Percentiles rank a stretch among this genome's conserved stretches.
phyloP scores from a whole-genome alignment of 2,329 filamentous ascomycete genomes.

The Aspergillus glaucus region DNA sequence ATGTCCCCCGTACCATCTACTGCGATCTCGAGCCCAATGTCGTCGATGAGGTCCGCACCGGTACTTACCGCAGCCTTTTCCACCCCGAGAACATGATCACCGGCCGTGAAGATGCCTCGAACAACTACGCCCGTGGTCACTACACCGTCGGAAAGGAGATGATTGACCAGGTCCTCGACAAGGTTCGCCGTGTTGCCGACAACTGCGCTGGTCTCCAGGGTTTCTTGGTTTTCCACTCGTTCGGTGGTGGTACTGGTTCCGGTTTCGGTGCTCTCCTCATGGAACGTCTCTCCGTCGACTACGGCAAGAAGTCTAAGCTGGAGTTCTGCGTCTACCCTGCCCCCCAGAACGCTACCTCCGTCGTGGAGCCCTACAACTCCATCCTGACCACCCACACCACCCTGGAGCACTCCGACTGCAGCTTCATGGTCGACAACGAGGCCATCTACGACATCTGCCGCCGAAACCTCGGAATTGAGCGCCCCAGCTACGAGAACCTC shows the following conservation, averaged over 20 bases:
- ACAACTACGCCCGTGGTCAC: slow-evolving; percentile 99
- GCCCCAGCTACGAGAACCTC: slow-evolving; percentile 96
- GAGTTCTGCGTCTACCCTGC: slow-evolving; percentile 99
- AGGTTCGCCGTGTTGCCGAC: slow-evolving; percentile 94
- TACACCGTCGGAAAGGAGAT: slow-evolving; percentile 99
- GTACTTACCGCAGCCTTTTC: slow-evolving; percentile 92
- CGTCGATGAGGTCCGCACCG: slow-evolving; percentile 97
- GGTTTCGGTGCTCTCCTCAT: slow-evolving; percentile 97
- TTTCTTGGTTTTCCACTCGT: slow-evolving; percentile 99
- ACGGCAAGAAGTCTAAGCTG: slow-evolving; percentile 99
- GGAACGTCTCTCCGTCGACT: slow-evolving; percentile 98
- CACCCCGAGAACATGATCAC: slow-evolving; percentile 99
- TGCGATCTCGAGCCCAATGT: slow-evolving; percentile 99
- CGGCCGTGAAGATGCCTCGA: slow-evolving; percentile 99
- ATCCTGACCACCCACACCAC: slow-evolving; percentile 99
- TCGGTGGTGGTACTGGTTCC: slow-evolving; percentile 97
- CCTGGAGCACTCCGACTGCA: slow-evolving; percentile 98
- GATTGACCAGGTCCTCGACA: slow-evolving; percentile 95
- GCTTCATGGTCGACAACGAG: slow-evolving; percentile 99
- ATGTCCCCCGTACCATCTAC: slow-evolving; percentile 98
- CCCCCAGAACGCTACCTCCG: slow-evolving; percentile 91
- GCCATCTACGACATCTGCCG: slow-evolving; percentile 99
- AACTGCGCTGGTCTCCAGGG: slow-evolving; percentile 97
- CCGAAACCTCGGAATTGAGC: slow-evolving; percentile 93
- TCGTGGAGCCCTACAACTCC: slow-evolving; percentile 99